A percentile compares a stretch with the other conserved stretches of the same genome.
phyloP scores from a whole-genome alignment of 192 early-diverging fungal species.

The Spizellomyces punctatus region DNA sequence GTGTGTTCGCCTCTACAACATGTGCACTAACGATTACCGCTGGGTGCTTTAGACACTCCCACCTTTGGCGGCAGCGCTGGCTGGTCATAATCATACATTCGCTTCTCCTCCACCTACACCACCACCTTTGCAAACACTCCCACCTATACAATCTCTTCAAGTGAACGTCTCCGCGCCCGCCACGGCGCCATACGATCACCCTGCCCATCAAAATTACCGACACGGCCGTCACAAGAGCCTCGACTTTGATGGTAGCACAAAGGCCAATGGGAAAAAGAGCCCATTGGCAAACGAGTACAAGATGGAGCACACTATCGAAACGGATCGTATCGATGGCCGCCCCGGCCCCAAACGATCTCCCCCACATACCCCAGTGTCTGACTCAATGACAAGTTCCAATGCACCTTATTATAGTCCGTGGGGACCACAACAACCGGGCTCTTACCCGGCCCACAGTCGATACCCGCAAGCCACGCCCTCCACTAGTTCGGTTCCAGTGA shows the following conservation, averaged over 20 bases:
- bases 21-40: neutral
- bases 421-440: neutral
- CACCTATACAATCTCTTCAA: conserved; percentile 21
- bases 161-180: neutral
- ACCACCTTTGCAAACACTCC: conserved; percentile 18
- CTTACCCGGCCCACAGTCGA: neutral
- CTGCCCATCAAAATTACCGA: neutral
- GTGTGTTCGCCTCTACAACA: neutral
- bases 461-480: neutral
- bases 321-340: neutral
- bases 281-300: neutral
- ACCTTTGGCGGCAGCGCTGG: conserved; percentile 22
- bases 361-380: neutral
- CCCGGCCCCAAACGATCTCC: neutral
- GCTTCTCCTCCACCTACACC: conserved; percentile 28
- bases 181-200: neutral
- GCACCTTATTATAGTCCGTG: neutral
- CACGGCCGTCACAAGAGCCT: neutral
- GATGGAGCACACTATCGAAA: neutral
- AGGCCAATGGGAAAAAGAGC: conserved; percentile 5
- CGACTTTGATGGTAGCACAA: conserved; percentile 7
- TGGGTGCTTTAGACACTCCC: conserved; percentile 12
- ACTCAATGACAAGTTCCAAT: conserved; percentile 2
- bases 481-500: neutral
- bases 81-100: conserved; percentile 22